Base-by-base conservation (phyloP, 1,139 yeast genomes). In the Casaregolazyma lundiana region DNA sequence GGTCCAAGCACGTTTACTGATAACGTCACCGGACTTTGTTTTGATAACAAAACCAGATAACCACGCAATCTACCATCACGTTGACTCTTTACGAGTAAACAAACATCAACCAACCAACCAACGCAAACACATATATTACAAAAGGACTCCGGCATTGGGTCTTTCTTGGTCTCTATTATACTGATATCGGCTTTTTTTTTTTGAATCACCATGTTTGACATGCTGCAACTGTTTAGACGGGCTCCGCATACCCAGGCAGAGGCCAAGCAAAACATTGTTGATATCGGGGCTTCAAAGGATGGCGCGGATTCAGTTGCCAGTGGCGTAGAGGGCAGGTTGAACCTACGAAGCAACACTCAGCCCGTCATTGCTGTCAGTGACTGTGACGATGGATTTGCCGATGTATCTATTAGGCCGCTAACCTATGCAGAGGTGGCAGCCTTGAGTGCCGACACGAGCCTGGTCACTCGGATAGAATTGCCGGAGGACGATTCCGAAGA, bases 361-460 rank as follows among this genome's bases (percentile, higher is more conserved):
- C 18, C 43, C n/a, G 36, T 42, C 20, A 42, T 42, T 24, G 45
- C 45, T 18, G 40, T 45, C 39, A 49, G 51, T 44, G 61, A 56
- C 22, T 56, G 49, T 29, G 69, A 64, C 22, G 71, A 66, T 20
- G 77, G 68, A 38, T 75, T 72, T 53, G 66, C 76, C 32, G 71
- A 69, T 47, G 70, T 76, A 45, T 68, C 68, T 43, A 58, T 73
- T 45, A 69, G 77, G 41, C 67, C 69, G 44, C 61, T 74, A 51
- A 72, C 79, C 6, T 75, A 75, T 53, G 78, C 78, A 3, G 80
- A 76, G 63, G 77, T 69, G 19, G 76, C 76, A n/a, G 62, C 70
- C 5, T 15, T 49, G 40, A n/a, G 49, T 15, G 47, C 46, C 35
- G 35, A 35, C 6, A 40, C 24, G 8, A 15, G 35, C 20, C 35